phyloP scores from a whole-genome alignment of 2,329 filamentous ascomycete genomes.

The Sclerotinia subarctica region DNA sequence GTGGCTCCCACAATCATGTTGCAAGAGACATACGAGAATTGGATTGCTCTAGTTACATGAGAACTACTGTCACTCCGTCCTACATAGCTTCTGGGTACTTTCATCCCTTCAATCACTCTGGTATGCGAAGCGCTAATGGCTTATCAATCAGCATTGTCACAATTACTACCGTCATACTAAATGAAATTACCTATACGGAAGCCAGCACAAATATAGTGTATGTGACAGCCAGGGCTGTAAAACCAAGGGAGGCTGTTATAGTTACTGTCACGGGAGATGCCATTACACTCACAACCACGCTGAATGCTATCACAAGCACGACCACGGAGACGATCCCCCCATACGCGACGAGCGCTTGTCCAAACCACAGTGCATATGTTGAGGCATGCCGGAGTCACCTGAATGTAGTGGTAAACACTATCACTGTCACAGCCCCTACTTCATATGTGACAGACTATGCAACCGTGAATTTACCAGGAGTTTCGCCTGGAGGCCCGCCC shows the following conservation, averaged over 20 bases:
- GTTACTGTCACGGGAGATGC: background rate
- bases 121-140: background rate
- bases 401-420: background rate
- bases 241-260: background rate
- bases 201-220: conserved; percentile 8
- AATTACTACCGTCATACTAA: background rate
- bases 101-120: background rate
- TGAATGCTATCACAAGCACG: background rate
- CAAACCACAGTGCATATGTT: conserved; percentile 5
- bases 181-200: conserved; percentile 6
- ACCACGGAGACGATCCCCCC: background rate
- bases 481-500: background rate
- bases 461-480: background rate
- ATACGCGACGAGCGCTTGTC: conserved; percentile 4
- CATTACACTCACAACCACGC: conserved; percentile 5
- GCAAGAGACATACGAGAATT: conserved; percentile 9
- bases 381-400: conserved; percentile 2
- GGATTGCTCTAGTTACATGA: conserved; percentile 12
- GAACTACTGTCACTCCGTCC: conserved; percentile 2
- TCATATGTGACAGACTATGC: conserved; percentile 7
- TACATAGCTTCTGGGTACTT: conserved; percentile 7
- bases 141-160: background rate
- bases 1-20: conserved; percentile 2
- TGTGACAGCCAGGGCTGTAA: background rate
- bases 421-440: background rate